Evolutionary conservation across 2,329 filamentous ascomycete species (phyloP), one percentile per base, ranked within the genome.

Genomic region (Cordyceps cicadae): DNA sequence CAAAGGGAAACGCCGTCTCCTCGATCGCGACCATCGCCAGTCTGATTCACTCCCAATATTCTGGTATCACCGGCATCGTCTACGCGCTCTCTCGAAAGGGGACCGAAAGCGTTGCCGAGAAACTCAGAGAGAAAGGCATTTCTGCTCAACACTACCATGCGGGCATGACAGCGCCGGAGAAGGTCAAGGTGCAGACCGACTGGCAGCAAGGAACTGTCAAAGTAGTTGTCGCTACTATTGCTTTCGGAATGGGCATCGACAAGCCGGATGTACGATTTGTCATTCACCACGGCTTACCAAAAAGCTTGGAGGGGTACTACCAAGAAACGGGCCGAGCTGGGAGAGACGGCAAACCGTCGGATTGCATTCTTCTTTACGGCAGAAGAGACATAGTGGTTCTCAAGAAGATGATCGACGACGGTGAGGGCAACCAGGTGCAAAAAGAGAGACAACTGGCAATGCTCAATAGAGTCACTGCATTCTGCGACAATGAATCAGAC

Each of bases 191-290:
- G 5, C 93, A 97, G 72, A 82, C 82, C 63, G 74, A 85, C 34
- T 99, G 94, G 94, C 94, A 99, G 72, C 77, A 76, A 49, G 91
- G 92, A 6, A 76, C 79, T 56, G 83, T 87, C 68, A 89, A 96
- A 66, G 89, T 99, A 39, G 95, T 99, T 49, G 94, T 99, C 54
- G 95, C 94, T 21, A 99, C 94, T 0, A 97, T 99, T 72, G 94
- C 94, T 26, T 99, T 99, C 70, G 94, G 94, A 7, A 99, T 99
- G 94, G 94, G 94, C n/a, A 99, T 99, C 65, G 94, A 99, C 77
- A 99, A 99, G 72, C 85, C 92, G 0, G 89, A 99, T 71, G 94
- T 99, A 53, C 89, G 94, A 32, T 99, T 96, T 71, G 94, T 99
- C 39, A 90, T 99, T 46, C 95, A 99, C 70, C 88, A 96, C 68